Base-by-base conservation (phyloP, 2,329 filamentous ascomycete genomes). In the Botrytis aclada region DNA sequence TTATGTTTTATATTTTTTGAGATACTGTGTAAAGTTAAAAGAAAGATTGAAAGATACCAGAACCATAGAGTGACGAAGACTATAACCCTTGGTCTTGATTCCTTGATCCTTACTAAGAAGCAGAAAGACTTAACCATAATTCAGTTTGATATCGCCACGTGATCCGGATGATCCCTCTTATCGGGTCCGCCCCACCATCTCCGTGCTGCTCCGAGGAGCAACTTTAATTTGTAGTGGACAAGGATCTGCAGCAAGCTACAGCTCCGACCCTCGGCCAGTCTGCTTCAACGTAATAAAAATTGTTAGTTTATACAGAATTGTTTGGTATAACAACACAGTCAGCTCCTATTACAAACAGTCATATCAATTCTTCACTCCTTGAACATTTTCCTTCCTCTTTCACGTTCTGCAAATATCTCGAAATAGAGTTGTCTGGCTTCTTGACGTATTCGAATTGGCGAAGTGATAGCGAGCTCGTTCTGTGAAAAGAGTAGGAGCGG, bases 401-500 rank as follows among this genome's bases (percentile, higher is more conserved):
- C n/a, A 34, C 10, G 32, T 8, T 61, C 29, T 66, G 18, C 39
- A 45, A 66, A 43, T n/a, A 22, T 54, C 29, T 60, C 20, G 22
- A 69, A 56, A 22, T 62, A 34, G 29, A 43, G 51, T 34, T 56
- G 67, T 69, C 39, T 61, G 45, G 37, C 58, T 37, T 37, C 43
- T 56, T 32, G 25, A 67, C 63, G 14, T 69, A n/a, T 60, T 34
- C 54, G 76, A 75, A 60, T 75, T 76, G 75, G 74, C 66, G 39
- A 69, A 72, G 63, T 66, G 70, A 72, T 74, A 74, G 71, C 64
- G 72, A n/a, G 34, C 58, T 47, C 29, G 22, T 47, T 61, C 58
- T 72, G 51, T 45, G 32, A 56, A 29, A 70, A 75, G 72, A 74
- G 71, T 74, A 74, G 78, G 76, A 75, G 77, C 69, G 75, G 70